These are phyloP conservation scores for Dothistroma pini DNA, from an alignment of 2,329 filamentous ascomycete species.

Conservation along the genomic window DNA sequence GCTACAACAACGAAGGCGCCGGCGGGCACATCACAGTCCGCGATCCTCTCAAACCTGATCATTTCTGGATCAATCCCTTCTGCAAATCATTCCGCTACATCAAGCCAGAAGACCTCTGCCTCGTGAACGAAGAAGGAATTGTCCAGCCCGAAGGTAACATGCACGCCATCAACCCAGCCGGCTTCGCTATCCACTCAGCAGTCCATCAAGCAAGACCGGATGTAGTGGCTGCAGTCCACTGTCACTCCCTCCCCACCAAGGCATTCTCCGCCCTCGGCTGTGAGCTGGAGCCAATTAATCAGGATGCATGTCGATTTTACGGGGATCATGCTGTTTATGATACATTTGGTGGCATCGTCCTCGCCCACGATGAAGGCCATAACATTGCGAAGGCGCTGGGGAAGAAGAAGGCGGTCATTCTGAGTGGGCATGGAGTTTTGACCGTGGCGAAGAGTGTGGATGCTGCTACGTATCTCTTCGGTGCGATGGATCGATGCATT, in stretches of 20 bases:
- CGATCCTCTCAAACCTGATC: constrained; percentile 36
- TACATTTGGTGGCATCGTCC: constrained; percentile 43
- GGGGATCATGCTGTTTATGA: constrained; percentile 36
- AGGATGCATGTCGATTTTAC: constrained; percentile 40
- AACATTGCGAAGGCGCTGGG: constrained; percentile 39
- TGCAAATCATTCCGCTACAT: constrained; percentile 39
- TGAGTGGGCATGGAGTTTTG: constrained; percentile 43
- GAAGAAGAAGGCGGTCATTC: constrained; percentile 34
- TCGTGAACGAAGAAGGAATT: constrained; percentile 40
- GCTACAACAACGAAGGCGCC: constrained; percentile 22
- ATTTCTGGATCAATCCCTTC: constrained; percentile 41
- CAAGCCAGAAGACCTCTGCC: constrained; percentile 41
- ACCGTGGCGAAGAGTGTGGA: constrained; percentile 38
- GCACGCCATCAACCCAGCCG: constrained; percentile 40
- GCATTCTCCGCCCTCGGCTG: constrained; percentile 39
- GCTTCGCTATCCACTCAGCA: constrained; percentile 42
- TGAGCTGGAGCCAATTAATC: constrained; percentile 41
- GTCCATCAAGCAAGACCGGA: constrained; percentile 40
- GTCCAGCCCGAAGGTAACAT: constrained; percentile 39
- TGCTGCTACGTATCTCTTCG: constrained; percentile 33
- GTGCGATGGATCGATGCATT: constrained; percentile 35
- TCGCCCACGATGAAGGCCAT: constrained; percentile 40
- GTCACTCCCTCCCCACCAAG: constrained; percentile 40
- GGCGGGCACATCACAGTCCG: constrained; percentile 36
- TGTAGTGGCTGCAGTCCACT: constrained; percentile 41